Base-by-base conservation (phyloP, 116 monocot genomes). In the Phalaenopsis hybrid region DNA sequence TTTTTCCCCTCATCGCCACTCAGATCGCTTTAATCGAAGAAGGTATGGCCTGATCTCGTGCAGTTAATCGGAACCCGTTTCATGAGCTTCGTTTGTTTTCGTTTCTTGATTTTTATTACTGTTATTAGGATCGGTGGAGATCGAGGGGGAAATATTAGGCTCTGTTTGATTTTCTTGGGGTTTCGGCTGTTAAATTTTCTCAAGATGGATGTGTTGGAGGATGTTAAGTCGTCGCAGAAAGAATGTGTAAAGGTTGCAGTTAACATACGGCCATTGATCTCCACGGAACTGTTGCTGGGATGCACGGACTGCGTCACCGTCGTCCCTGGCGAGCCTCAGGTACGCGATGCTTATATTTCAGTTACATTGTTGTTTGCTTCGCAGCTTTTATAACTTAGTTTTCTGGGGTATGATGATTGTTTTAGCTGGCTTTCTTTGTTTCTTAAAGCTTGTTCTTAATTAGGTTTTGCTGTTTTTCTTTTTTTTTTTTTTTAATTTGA, bases 201-300 rank as follows among this genome's bases (percentile, higher is more conserved):
- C 8, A 57, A 10, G 82, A 92, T 92, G 92, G 93, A 90, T 18
- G n/a, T 37, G 61, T 81, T 82, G 23, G 90, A 87, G 65, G 87
- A 78, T 41, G 33, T 37, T 17, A 78, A 34, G 74, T 55, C 57
- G 8, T 51, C 44, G 57, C 77, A 79, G 68, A 94, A 89, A 75
- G 92, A 95, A 20, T 91, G 91, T 81, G 95, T 98, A 23, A 89
- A 92, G 78, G 98, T 98, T 20, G 98, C 95, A 2, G 94, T 98
- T 9, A 94, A 98, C 79, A 86, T 94, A 31, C 83, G 98, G 33
- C 98, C 98, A 1, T 88, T 98, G 51, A 92, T 98, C 75, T 83
- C 93, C 13, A 4, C 82, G 11, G 98, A 98, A 87, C 85, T 93
- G 23, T 76, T 90, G 13, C 20, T 87, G 57, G 98, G 95, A 6